phyloP scores from a whole-genome alignment of 768 basidiomycete genomes.

The Ramaria rubella region DNA sequence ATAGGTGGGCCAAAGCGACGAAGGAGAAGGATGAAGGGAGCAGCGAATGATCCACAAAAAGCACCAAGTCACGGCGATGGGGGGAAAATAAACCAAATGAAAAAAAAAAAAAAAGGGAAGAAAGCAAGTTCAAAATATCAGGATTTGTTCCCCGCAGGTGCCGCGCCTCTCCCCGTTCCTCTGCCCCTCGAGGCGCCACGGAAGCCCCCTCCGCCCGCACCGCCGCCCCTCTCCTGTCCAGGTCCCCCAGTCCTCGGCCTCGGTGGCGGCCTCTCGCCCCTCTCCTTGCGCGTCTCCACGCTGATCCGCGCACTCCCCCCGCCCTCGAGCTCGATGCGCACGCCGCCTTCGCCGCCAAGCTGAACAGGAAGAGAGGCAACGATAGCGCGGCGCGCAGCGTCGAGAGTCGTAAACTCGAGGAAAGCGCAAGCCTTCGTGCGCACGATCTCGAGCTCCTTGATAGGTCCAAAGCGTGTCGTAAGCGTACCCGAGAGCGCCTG shows the following conservation, averaged over 20 bases:
- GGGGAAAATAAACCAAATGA: not conserved
- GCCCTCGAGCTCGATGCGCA: constrained; percentile 65
- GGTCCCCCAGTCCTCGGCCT: constrained; percentile 60
- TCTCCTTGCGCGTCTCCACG: constrained; percentile 89
- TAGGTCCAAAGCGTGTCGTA: constrained; percentile 60
- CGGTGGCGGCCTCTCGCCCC: constrained; percentile 66
- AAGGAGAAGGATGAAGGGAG: too few relatives aligned
- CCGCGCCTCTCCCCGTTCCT: constrained; percentile 3
- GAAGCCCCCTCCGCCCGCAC: constrained; percentile 36
- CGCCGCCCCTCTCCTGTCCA: constrained; percentile 31
- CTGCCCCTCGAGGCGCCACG: constrained; percentile 33
- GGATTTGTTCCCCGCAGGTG: not conserved
- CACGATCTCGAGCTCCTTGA: constrained; percentile 87
- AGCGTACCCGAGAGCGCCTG: constrained; percentile 44
- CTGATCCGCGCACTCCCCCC: constrained; percentile 52
- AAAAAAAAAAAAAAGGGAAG: not conserved
- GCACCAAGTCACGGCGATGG: not conserved
- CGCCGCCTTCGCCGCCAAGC: constrained; percentile 86
- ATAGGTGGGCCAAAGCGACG: not conserved
- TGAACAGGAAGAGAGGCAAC: constrained; percentile 52
- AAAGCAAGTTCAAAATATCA: not conserved
- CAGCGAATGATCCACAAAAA: not conserved
- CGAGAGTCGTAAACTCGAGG: constrained; percentile 76
- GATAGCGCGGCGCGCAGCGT: constrained; percentile 83
- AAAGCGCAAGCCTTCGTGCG: constrained; percentile 89